These are phyloP conservation scores for Fusarium nygamai DNA, from an alignment of 2,329 filamentous ascomycete species.

Conservation along the genomic window DNA sequence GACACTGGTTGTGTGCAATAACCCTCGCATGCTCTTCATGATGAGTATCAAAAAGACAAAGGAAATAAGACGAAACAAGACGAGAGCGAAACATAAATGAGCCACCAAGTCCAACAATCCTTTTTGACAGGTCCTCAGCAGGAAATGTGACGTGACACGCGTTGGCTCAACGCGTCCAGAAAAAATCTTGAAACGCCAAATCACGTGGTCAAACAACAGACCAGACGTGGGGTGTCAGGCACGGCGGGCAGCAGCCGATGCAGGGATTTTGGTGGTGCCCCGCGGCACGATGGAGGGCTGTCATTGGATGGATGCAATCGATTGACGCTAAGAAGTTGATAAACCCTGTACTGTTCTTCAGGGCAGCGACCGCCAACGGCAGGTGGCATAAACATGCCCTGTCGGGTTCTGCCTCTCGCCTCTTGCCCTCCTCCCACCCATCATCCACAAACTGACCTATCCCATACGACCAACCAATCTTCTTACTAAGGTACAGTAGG, in stretches of 20 bases:
- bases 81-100: not conserved
- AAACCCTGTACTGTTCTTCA: constrained; percentile 41
- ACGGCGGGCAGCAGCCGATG: constrained; percentile 45
- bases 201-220: constrained; percentile 36
- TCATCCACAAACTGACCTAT: not conserved
- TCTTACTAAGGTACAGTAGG: not conserved
- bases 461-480: not conserved
- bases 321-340: constrained; percentile 8
- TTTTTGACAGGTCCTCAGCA: not conserved
- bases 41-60: constrained; percentile 13
- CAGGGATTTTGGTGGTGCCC: constrained; percentile 46
- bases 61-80: not conserved
- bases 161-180: constrained; percentile 17
- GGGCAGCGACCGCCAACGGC: constrained; percentile 27
- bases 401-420: constrained; percentile 4
- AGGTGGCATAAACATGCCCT: constrained; percentile 34
- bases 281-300: constrained; percentile 36
- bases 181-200: constrained; percentile 5
- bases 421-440: not conserved
- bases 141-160: constrained; percentile 13
- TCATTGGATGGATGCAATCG: constrained; percentile 28
- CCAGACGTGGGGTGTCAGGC: constrained; percentile 44
- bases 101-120: not conserved
- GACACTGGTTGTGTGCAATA: constrained; percentile 62
- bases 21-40: constrained; percentile 54